Evolutionary conservation across 257 asterid genomes (phyloP).

Genomic region (Linaria vulgaris): DNA sequence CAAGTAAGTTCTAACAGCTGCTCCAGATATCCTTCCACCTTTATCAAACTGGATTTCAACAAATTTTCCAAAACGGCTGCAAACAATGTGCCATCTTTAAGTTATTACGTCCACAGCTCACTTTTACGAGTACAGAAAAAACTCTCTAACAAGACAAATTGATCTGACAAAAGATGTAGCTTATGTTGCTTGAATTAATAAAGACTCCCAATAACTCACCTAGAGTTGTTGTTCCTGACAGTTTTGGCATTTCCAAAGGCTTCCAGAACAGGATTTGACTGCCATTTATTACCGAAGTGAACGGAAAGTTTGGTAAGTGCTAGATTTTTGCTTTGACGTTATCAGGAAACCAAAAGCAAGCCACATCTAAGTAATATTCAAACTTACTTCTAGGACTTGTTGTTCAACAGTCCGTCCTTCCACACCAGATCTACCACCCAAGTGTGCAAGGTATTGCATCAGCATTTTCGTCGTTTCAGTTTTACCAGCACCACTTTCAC

Average conservation of each 20-base stretch:
- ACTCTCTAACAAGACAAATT: slow-evolving; percentile 2
- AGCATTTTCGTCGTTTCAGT: slow-evolving; percentile 99
- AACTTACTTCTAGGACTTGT: slow-evolving; percentile 95
- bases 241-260: slow-evolving; percentile 99
- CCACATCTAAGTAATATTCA: slow-evolving; percentile 24
- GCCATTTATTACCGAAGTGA: slow-evolving; percentile 34
- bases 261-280: slow-evolving; percentile 99
- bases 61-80: slow-evolving; percentile 98
- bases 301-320: slow-evolving; percentile 17
- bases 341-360: slow-evolving; percentile 18
- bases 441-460: slow-evolving; percentile 94
- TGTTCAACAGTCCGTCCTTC: slow-evolving; percentile 99
- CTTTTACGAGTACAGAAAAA: slow-evolving; percentile 9
- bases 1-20: slow-evolving; percentile 93
- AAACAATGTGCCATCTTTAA: slow-evolving; percentile 25
- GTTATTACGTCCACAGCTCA: slow-evolving; percentile 4
- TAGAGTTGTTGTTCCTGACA: slow-evolving; percentile 91
- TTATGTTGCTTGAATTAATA: not conserved
- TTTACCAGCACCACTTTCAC: slow-evolving; percentile 99
- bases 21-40: slow-evolving; percentile 98
- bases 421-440: slow-evolving; percentile 97
- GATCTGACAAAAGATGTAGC: slow-evolving; percentile 9
- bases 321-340: slow-evolving; percentile 18
- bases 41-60: slow-evolving; percentile 98
- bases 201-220: slow-evolving; percentile 49